Conservation (phyloP, 1,284 basidiomycete genomes). For the Leccinum proximum region DNA sequence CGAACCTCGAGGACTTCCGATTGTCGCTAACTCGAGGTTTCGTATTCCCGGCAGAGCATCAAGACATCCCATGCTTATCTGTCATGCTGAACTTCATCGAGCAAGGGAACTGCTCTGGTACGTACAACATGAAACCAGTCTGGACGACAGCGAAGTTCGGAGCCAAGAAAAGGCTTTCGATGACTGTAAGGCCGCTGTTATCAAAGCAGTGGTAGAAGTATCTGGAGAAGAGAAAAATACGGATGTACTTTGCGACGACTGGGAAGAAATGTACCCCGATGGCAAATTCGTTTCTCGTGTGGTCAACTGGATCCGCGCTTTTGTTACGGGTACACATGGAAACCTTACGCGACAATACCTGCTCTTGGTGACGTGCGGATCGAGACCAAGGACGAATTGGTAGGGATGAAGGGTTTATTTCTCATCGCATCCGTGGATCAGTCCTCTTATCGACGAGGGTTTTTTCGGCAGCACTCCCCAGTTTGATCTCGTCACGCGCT, state of each 20-base stretch:
- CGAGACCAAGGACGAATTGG: neutral
- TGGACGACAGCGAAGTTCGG: conserved; percentile 43
- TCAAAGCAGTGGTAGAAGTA: conserved; percentile 83
- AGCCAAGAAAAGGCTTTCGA: conserved; percentile 71
- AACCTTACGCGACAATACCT: conserved; percentile 20
- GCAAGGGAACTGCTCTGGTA: conserved; percentile 58
- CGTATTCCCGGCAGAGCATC: conserved; percentile 54
- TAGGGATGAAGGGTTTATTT: neutral
- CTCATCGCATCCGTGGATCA: neutral
- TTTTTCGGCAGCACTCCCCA: neutral
- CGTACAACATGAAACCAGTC: conserved; percentile 31
- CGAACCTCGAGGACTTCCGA: conserved; percentile 75
- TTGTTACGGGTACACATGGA: conserved; percentile 31
- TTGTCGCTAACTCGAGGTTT: conserved; percentile 66
- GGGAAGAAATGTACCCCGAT: conserved; percentile 52
- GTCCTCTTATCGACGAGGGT: neutral
- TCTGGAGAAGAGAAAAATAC: conserved; percentile 81
- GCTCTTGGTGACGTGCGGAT: neutral
- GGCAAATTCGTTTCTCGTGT: conserved; percentile 74
- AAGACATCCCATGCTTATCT: conserved; percentile 54
- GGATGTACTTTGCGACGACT: conserved; percentile 69
- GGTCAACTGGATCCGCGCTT: conserved; percentile 72
- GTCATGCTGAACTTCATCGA: conserved; percentile 74
- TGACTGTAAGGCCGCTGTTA: conserved; percentile 79
- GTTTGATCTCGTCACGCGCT: neutral